These are phyloP conservation scores for Salisapilia sapeloensis DNA, from an alignment of 352 stramenopile species.

Conservation along the genomic window DNA sequence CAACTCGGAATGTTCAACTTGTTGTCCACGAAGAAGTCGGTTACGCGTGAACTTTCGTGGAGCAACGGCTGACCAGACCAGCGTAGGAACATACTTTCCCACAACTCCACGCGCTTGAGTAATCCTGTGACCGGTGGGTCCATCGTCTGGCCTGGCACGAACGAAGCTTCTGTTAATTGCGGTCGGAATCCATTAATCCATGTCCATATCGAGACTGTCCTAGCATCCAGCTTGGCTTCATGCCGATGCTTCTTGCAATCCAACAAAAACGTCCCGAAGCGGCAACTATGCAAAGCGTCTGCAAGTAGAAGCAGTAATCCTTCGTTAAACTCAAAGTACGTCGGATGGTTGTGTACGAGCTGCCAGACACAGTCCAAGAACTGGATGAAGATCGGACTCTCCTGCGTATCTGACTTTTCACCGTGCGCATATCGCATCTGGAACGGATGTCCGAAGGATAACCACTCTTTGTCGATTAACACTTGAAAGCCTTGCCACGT, in stretches of 20 bases:
- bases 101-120: constrained; percentile 42
- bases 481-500: constrained; percentile 66
- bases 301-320: constrained; percentile 83
- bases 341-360: constrained; percentile 85
- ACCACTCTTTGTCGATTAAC: constrained; percentile 74
- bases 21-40: constrained; percentile 45
- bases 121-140: constrained; percentile 36
- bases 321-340: constrained; percentile 97
- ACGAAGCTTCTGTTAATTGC: constrained; percentile 39
- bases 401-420: constrained; percentile 61
- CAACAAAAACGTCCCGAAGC: constrained; percentile 96
- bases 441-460: constrained; percentile 70
- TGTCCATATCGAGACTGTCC: constrained; percentile 63
- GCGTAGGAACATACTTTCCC: constrained; percentile 54
- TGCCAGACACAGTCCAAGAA: constrained; percentile 75
- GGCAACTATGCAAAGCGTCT: constrained; percentile 93
- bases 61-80: constrained; percentile 53
- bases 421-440: constrained; percentile 59
- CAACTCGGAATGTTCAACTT: constrained; percentile 31
- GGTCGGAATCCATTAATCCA: constrained; percentile 62
- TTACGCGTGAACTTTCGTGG: constrained; percentile 13
- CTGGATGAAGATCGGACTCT: constrained; percentile 76
- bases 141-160: constrained; percentile 26
- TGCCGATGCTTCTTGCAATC: constrained; percentile 84
- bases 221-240: constrained; percentile 31